These are phyloP conservation scores for Amylocarpus encephaloides DNA, from an alignment of 2,329 filamentous ascomycete genomes.

Conservation along the genomic window DNA sequence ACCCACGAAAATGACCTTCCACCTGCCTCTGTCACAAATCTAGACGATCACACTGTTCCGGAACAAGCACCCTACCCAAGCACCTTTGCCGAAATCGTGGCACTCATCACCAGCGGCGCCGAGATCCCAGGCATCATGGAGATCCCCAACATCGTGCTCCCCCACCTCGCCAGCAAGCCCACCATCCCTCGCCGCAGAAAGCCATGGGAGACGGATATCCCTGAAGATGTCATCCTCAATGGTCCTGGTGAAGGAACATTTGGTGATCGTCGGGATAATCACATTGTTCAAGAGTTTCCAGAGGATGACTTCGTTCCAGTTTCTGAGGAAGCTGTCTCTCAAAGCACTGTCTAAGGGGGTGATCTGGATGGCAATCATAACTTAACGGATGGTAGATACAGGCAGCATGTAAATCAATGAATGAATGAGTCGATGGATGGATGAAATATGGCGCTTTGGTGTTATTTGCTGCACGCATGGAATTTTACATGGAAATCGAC, in stretches of 20 bases:
- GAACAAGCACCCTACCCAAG: slow-evolving; percentile 63
- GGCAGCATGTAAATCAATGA: no score
- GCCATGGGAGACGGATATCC: slow-evolving; percentile 70
- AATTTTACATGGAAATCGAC: no score
- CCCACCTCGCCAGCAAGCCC: slow-evolving; percentile 47
- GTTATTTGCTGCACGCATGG: no score
- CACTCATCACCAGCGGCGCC: slow-evolving; percentile 74
- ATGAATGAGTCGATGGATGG: no score
- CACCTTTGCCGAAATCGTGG: slow-evolving; percentile 78
- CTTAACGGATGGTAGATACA: no score
- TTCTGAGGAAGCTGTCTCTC: not conserved
- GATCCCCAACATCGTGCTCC: slow-evolving; percentile 73
- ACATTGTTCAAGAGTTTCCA: slow-evolving; percentile 27
- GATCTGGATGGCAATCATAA: no score
- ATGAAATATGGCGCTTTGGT: no score
- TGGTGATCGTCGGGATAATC: slow-evolving; percentile 25
- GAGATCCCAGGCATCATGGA: slow-evolving; percentile 82
- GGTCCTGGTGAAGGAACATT: slow-evolving; percentile 32
- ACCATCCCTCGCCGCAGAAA: slow-evolving; percentile 40
- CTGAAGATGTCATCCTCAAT: slow-evolving; percentile 20
- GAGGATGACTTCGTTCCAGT: slow-evolving; percentile 9
- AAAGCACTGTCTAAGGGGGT: no score
- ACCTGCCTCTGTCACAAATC: not conserved
- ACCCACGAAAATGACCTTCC: slow-evolving; percentile 1
- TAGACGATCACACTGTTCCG: not conserved